Evolutionary conservation across 2,329 filamentous ascomycete genomes (phyloP), one percentile per base, ranked within the genome.

Genomic region (Metarhizium sp.): DNA sequence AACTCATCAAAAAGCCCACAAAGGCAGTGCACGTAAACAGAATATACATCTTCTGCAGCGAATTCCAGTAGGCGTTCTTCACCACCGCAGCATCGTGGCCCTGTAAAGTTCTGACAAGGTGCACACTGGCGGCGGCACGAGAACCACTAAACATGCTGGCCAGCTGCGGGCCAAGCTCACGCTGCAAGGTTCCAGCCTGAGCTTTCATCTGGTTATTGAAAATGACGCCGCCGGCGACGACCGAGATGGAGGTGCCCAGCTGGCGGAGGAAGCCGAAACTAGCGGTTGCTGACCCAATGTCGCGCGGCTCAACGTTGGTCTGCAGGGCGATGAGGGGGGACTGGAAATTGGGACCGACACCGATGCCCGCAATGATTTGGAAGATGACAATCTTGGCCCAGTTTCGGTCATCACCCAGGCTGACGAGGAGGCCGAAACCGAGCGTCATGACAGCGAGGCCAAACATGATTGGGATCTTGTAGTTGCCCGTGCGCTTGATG

Each of bases 191-290:
- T 4, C 71, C 63, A 32, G 77, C 73, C 61, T 82, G 79, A 50
- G 73, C 74, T 59, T 81, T 71, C 83, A 90, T 88, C 57, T 79
- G 73, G 66, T 92, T 91, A 69, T 90, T 85, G 71, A 92, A 91
- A 42, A 92, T 79, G 49, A 90, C 86, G n/a, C 86, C 84, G 29
- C 88, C 88, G 43, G 91, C 75, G 1, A 90, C 86, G 53, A 90
- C 79, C 0, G 83, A 84, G 20, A 85, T 79, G 2, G 84, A 79
- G 0, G 84, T 88, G 10, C 83, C 84, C 3, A 91, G 72, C 61
- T 87, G 86, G 20, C 87, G 81, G 7, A 85, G 75, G 65, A 88
- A 88, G 8, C 79, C 76, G 59, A 87, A 85, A 1, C 83, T 85
- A 0, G 84, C 79, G 0, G 85, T 88, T 0, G 81, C 85, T 1